Conservation (phyloP, 805 yeast species). For the Hanseniaspora lachancei region DNA sequence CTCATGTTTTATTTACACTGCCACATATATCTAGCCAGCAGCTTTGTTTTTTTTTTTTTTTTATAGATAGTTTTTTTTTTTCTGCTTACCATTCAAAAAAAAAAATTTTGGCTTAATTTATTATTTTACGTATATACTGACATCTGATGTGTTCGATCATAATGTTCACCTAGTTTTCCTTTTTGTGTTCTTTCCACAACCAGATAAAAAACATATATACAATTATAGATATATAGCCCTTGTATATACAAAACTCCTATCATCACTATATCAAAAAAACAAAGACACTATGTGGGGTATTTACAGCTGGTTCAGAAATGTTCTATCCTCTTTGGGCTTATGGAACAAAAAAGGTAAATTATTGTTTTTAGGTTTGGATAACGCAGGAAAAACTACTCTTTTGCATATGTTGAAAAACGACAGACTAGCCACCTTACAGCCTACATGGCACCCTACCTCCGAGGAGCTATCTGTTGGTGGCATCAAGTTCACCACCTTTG, state of each 20-base stretch:
- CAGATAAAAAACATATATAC: not conserved
- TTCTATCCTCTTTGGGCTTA: slow-evolving; percentile 64
- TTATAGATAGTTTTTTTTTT: not conserved
- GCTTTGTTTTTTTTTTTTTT: slow-evolving; percentile 1
- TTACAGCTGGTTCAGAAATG: slow-evolving; percentile 39
- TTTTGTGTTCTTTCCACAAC: no score
- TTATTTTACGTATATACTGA: no score
- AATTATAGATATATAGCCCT: slow-evolving; percentile 14
- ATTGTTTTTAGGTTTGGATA: slow-evolving; percentile 89
- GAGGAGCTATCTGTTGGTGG: slow-evolving; percentile 96
- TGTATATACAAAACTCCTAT: slow-evolving; percentile 24
- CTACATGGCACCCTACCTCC: slow-evolving; percentile 96
- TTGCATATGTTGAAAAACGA: slow-evolving; percentile 84
- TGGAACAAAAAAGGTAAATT: slow-evolving; percentile 94
- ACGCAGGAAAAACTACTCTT: slow-evolving; percentile 92
- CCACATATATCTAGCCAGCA: not conserved
- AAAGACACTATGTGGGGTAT: slow-evolving; percentile 12
- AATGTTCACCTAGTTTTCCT: no score
- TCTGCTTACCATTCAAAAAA: not conserved
- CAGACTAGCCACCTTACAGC: slow-evolving; percentile 93
- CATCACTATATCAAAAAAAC: not conserved
- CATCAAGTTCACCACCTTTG: slow-evolving; percentile 94
- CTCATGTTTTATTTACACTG: not conserved
- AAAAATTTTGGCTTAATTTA: no score
- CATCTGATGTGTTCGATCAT: no score